phyloP scores from a whole-genome alignment of 352 stramenopile species.

The Aphanomyces stellatus region DNA sequence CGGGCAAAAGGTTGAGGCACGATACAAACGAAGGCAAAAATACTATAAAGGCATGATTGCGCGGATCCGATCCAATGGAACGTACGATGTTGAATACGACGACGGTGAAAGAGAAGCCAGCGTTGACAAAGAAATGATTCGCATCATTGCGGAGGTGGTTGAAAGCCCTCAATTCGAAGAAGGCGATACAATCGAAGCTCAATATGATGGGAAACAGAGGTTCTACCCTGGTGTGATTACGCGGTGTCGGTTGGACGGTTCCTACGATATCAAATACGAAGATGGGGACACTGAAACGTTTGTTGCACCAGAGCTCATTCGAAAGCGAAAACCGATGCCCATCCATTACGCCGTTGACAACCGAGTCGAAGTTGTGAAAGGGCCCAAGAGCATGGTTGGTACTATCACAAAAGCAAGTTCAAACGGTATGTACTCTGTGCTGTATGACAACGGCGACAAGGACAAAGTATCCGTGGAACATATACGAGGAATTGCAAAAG shows the following conservation, averaged over 20 bases:
- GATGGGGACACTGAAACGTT: conserved; percentile 41
- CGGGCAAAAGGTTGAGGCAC: conserved; percentile 14
- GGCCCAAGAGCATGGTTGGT: neutral
- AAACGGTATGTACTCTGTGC: neutral
- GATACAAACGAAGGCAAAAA: conserved; percentile 15
- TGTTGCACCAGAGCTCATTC: conserved; percentile 28
- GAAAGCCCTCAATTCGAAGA: conserved; percentile 27
- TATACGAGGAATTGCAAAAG: neutral
- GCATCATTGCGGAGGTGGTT: neutral
- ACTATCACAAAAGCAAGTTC: neutral
- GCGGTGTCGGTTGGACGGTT: conserved; percentile 28
- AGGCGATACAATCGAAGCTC: conserved; percentile 51
- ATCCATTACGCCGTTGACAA: neutral
- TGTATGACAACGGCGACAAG: neutral
- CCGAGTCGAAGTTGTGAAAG: conserved; percentile 1
- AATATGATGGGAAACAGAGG: conserved; percentile 38
- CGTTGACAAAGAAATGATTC: conserved; percentile 8
- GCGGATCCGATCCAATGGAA: neutral
- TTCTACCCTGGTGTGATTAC: conserved; percentile 31
- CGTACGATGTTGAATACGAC: conserved; percentile 17
- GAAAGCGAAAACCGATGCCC: neutral
- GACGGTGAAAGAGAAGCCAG: conserved; percentile 13
- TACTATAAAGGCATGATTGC: conserved; percentile 17
- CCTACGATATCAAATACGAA: conserved; percentile 41
- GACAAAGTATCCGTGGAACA: neutral